Conservation (phyloP, 2,329 filamentous ascomycete species). For the Alternaria alternata region DNA sequence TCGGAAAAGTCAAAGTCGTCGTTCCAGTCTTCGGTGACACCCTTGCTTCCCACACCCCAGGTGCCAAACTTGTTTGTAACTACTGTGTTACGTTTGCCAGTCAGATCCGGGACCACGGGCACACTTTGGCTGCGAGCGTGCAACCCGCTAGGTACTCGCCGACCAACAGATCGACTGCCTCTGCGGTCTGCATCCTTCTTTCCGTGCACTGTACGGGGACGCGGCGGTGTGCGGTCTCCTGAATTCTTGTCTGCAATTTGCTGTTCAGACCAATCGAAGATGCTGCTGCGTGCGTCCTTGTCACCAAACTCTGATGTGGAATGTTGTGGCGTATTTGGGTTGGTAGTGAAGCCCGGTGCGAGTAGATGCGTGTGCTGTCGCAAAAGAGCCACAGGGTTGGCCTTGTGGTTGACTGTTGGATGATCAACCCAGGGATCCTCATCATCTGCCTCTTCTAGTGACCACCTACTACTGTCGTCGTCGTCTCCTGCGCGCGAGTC, state of each 20-base stretch:
- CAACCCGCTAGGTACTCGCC: constrained; percentile 72
- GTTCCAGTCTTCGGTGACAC: constrained; percentile 86
- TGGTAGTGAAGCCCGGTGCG: constrained; percentile 45
- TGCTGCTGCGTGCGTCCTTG: constrained; percentile 64
- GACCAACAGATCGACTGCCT: constrained; percentile 72
- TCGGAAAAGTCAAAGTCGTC: constrained; percentile 84
- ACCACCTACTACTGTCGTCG: constrained; percentile 53
- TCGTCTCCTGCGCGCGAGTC: constrained; percentile 50
- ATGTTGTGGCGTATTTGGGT: constrained; percentile 51
- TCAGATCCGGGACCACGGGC: constrained; percentile 70
- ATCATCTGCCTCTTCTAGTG: constrained; percentile 50
- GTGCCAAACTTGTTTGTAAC: constrained; percentile 77
- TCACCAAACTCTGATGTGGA: constrained; percentile 49
- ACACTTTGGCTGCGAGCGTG: constrained; percentile 85
- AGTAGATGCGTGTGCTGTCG: constrained; percentile 44
- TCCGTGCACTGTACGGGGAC: constrained; percentile 78
- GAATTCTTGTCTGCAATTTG: constrained; percentile 68
- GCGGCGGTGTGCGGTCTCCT: constrained; percentile 64
- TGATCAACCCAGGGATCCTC: constrained; percentile 52
- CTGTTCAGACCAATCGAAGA: constrained; percentile 82
- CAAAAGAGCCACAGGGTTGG: constrained; percentile 43
- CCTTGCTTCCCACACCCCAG: constrained; percentile 82
- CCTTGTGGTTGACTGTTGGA: constrained; percentile 42
- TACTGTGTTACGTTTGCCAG: constrained; percentile 62
- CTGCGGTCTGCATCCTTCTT: constrained; percentile 76